Percentiles rank a stretch among this genome's conserved stretches.
Conservation (phyloP, 495 filamentous ascomycete genomes). For the Lindgomyces ingoldianus region DNA sequence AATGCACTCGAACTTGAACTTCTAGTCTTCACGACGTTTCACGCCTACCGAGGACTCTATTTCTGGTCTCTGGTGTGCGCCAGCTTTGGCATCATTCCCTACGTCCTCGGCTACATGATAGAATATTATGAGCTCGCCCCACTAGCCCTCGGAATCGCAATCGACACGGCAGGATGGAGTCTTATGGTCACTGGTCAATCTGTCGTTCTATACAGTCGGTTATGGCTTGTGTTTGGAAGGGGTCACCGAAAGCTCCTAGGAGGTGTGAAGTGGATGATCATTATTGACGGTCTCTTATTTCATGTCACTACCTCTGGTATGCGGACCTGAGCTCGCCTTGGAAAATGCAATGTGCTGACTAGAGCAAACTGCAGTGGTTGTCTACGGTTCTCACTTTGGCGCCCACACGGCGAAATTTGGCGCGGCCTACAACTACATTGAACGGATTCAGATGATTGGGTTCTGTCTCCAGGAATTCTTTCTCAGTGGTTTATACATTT, state of each 20-base stretch:
- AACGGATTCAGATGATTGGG: constrained; percentile 37
- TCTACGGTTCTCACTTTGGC: constrained; percentile 16
- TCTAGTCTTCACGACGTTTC: constrained; percentile 37
- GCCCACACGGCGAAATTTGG: constrained; percentile 8
- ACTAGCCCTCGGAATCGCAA: constrained; percentile 21
- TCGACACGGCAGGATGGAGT: constrained; percentile 30
- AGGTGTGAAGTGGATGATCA: constrained; percentile 36
- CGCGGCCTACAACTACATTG: constrained; percentile 26
- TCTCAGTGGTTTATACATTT: constrained; percentile 37
- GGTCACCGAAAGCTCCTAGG: constrained; percentile 13
- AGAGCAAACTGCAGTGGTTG: constrained; percentile 21
- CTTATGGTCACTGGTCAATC: constrained; percentile 40
- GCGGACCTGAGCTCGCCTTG: too few species aligned
- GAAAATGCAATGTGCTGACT: constrained; percentile 3
- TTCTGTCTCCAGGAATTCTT: constrained; percentile 38
- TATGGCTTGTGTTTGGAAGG: constrained; percentile 29
- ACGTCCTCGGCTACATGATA: constrained; percentile 28
- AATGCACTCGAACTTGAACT: constrained; percentile 34
- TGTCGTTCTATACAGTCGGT: constrained; percentile 37
- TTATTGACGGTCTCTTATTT: constrained; percentile 31
- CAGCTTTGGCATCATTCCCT: constrained; percentile 35
- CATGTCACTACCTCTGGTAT: constrained; percentile 24
- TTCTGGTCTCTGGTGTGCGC: constrained; percentile 33
- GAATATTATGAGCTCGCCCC: constrained; percentile 25
- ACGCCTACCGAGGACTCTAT: constrained; percentile 34